Evolutionary conservation across 2,329 filamentous ascomycete species (phyloP), one percentile per base, ranked within the genome.

Genomic region (Botrytis medusae): DNA sequence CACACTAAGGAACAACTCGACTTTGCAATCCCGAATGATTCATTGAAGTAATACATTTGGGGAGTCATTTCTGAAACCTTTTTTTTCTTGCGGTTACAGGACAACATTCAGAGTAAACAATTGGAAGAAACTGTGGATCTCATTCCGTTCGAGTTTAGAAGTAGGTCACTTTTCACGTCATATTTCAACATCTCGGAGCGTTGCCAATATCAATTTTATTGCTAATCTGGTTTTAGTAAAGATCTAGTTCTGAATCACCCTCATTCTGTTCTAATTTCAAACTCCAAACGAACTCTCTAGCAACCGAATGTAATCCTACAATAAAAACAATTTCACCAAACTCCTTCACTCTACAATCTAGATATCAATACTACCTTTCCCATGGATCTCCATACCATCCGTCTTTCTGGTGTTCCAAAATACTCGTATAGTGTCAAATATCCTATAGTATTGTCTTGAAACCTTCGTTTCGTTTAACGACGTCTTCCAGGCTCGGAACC

Each of bases 101-200:
- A 22, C 10, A 40, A 9, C 7, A 37, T n/a, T n/a, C 2, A n/a
- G 6, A 54, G 2, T 54, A 54, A n/a, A 16, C 2, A 54, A n/a
- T 1, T 54, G 25, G 48, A 54, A n/a, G 48, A n/a, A 20, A 16
- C 25, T n/a, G 10, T 14, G 25, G 1, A 6, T n/a, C 10, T 14
- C 10, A n/a, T 12, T 51, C 48, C 22, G 2, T 51, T 51, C 10
- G 10, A n/a, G 22, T 10, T n/a, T 51, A n/a, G 10, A n/a, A 4
- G 0, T n/a, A 14, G 10, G 12, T 4, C 5, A 6, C 14, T 7
- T 54, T 54, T 54, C 5, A 0, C 12, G 1, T 54, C 4, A n/a
- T 1, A n/a, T n/a, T 20, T n/a, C 48, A 1, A n/a, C n/a, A 16
- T 12, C 16, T 14, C 6, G 14, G 25, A 25, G 0, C 5, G 9